Conservation (phyloP, 352 stramenopile species). For the Pythium brachiatum region DNA sequence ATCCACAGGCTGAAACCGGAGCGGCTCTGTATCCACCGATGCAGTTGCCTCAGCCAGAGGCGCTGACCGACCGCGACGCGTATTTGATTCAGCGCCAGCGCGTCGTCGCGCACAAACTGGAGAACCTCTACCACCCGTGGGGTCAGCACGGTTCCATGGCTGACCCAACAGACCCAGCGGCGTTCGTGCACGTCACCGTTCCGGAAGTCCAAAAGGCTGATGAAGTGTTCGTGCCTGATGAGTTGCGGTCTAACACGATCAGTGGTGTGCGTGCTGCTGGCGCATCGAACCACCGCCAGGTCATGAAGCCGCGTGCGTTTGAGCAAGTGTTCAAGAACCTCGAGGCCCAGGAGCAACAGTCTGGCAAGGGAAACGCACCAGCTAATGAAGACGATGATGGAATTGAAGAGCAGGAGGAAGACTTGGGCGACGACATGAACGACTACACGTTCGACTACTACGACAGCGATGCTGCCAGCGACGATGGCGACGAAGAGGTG, state of each 20-base stretch:
- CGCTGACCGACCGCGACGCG: conserved; percentile 47
- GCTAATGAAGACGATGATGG: conserved; percentile 51
- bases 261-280: conserved; percentile 35
- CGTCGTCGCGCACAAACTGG: conserved; percentile 62
- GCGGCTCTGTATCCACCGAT: conserved; percentile 56
- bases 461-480: conserved; percentile 66
- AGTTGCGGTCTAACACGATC: conserved; percentile 56
- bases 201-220: conserved; percentile 51
- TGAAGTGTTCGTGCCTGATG: conserved; percentile 63
- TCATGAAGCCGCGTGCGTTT: conserved; percentile 69
- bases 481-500: conserved; percentile 71
- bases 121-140: conserved; percentile 66
- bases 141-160: conserved; percentile 36
- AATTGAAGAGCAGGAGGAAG: conserved; percentile 65
- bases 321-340: conserved; percentile 70
- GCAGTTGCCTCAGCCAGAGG: conserved; percentile 60
- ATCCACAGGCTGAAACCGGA: conserved; percentile 40
- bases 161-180: conserved; percentile 29
- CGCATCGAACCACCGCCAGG: conserved; percentile 26
- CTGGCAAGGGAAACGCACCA: conserved; percentile 46
- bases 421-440: conserved; percentile 73
- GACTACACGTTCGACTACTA: conserved; percentile 84
- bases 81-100: conserved; percentile 74
- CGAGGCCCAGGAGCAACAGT: conserved; percentile 58
- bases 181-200: conserved; percentile 66